These are phyloP conservation scores for Umbilicaria muhlenbergii DNA, from an alignment of 495 filamentous ascomycete species.

Conservation along the genomic window DNA sequence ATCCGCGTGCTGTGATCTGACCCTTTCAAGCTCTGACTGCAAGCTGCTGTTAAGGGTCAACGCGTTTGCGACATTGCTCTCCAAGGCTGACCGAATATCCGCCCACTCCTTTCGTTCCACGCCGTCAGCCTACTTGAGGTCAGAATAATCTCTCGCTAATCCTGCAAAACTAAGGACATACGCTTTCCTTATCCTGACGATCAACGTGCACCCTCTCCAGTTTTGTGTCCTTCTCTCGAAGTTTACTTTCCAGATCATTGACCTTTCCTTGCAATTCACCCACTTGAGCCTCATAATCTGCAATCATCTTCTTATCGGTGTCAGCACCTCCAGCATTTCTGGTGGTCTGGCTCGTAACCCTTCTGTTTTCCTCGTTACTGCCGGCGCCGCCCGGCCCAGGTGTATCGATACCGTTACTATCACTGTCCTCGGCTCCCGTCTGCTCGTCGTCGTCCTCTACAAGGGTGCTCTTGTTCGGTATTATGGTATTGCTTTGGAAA, in stretches of 20 bases:
- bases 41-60: constrained; percentile 63
- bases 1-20: constrained; percentile 48
- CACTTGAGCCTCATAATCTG: constrained; percentile 67
- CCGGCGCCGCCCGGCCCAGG: constrained; percentile 41
- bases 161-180: constrained; percentile 13
- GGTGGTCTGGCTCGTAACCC: constrained; percentile 33
- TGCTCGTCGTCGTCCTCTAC: constrained; percentile 87
- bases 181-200: constrained; percentile 29
- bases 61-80: constrained; percentile 62
- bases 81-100: constrained; percentile 54
- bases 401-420: constrained; percentile 48
- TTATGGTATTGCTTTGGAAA: constrained; percentile 89
- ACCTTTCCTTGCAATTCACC: constrained; percentile 55
- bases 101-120: constrained; percentile 54
- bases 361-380: constrained; percentile 36
- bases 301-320: constrained; percentile 51
- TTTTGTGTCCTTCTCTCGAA: constrained; percentile 44
- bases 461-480: constrained; percentile 96
- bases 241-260: constrained; percentile 45
- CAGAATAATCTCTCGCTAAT: constrained; percentile 1
- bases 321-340: constrained; percentile 31
- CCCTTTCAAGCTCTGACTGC: constrained; percentile 57
- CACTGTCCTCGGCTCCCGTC: constrained; percentile 38
- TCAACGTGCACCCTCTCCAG: constrained; percentile 27
- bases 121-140: constrained; percentile 18